phyloP scores from a whole-genome alignment of 2,329 filamentous ascomycete genomes.

The Aspergillus aculeatinus region DNA sequence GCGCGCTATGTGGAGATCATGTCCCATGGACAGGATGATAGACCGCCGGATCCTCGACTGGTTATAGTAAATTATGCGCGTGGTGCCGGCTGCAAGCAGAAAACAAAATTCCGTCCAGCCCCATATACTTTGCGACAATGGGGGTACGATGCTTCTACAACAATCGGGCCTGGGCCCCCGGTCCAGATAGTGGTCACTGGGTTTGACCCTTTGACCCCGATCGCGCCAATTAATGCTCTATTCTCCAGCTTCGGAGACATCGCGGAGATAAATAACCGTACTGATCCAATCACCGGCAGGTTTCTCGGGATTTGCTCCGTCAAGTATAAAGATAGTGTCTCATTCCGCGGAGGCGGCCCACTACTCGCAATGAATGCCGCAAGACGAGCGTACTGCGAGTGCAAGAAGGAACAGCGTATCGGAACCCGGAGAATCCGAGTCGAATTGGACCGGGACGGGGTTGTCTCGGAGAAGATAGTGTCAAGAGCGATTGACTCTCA shows the following conservation, averaged over 20 bases:
- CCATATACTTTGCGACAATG: conserved; percentile 80
- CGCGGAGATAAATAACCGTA: conserved; percentile 86
- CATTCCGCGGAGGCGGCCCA: conserved; percentile 51
- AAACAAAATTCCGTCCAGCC: conserved; percentile 69
- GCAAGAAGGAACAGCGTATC: conserved; percentile 76
- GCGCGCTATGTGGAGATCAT: conserved; percentile 55
- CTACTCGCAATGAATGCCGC: conserved; percentile 77
- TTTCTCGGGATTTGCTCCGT: conserved; percentile 93
- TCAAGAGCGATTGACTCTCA: conserved; percentile 70
- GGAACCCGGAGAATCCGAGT: conserved; percentile 76
- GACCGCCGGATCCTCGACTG: conserved; percentile 78
- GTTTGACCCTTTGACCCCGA: conserved; percentile 86
- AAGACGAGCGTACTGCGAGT: conserved; percentile 69
- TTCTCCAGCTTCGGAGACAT: conserved; percentile 63
- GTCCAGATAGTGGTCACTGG: conserved; percentile 90
- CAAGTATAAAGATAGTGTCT: conserved; percentile 72
- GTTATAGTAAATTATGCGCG: conserved; percentile 63
- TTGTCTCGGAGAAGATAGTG: conserved; percentile 75
- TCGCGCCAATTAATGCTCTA: conserved; percentile 47
- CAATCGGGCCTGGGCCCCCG: conserved; percentile 83
- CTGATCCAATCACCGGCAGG: conserved; percentile 90
- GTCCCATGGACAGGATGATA: conserved; percentile 57
- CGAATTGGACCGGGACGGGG: conserved; percentile 84
- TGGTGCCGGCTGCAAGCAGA: conserved; percentile 63
- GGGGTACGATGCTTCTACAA: conserved; percentile 75